phyloP scores from a whole-genome alignment of 257 asterid genomes.

The Capsicum rhomboideum region DNA sequence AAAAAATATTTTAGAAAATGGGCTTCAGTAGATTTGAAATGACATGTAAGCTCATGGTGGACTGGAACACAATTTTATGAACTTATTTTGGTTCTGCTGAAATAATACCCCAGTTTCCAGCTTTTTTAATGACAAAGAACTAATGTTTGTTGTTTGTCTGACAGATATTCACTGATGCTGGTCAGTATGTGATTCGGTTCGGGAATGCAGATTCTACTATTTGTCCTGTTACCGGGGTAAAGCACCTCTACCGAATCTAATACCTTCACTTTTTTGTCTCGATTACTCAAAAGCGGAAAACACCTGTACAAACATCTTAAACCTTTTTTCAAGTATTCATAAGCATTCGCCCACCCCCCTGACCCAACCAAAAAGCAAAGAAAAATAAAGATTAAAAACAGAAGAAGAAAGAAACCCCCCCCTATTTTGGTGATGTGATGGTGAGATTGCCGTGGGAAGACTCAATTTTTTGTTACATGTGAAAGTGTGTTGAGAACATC shows the following conservation, averaged over 20 bases:
- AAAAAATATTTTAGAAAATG: background rate
- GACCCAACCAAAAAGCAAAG: background rate
- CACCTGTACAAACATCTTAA: background rate
- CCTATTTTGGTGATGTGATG: background rate
- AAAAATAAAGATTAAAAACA: background rate
- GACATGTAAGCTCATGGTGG: background rate
- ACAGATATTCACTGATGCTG: constrained; percentile 95
- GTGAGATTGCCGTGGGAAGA: background rate
- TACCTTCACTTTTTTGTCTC: background rate
- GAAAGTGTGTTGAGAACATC: background rate
- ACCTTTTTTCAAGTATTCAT: background rate
- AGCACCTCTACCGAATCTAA: constrained; percentile 3
- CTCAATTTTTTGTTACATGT: background rate
- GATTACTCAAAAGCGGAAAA: background rate
- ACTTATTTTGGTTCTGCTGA: background rate
- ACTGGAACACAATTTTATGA: background rate
- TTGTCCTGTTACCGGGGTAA: constrained; percentile 56
- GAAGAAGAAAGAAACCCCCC: background rate
- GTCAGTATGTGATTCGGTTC: constrained; percentile 88
- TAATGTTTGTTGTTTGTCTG: constrained; percentile 2
- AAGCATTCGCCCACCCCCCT: background rate
- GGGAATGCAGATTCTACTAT: constrained; percentile 56
- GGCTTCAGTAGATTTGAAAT: background rate
- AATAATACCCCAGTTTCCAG: background rate
- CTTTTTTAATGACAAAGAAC: background rate